Evolutionary conservation across 129 eudicot species (phyloP), one percentile per base, ranked within the genome.

Genomic region (Flaveria bidentis): DNA sequence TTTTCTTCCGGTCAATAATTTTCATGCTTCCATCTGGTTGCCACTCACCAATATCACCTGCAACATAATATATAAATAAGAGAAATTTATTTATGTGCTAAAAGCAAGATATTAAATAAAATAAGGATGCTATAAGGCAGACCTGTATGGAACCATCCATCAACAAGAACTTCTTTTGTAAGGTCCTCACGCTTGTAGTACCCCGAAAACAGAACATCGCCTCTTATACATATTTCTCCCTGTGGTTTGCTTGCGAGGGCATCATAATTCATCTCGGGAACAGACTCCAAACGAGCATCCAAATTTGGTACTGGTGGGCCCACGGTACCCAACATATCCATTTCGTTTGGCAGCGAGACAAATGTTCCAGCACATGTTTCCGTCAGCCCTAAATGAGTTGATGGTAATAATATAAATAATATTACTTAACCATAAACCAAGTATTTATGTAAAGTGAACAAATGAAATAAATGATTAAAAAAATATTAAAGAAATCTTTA

Each of bases 131-230:
- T 26, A 33, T 71, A 55, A 45, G 57, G 28, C 77, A 63, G 23
- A 91, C 94, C 97, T 84, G 97, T 91, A 78, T 91, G 97, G 79
- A 91, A 88, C 97, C 97, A 91, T 39, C 94, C 97, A 77, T 91
- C 94, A 64, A 86, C 64, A 46, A 91, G 1, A 26, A 91, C 97
- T 81, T 91, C 97, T 65, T 83, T 83, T 1, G 97, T 91, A 53
- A 91, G 94, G 82, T 91, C 97, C 69, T 88, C 91, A 8, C 97
- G 91, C 74, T 91, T 91, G 83, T 67, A 81, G 76, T 91, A 91
- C 55, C 97, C 97, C 15, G 97, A 84, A 79, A 91, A 91, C 45
- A 91, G 26, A 78, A 85, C 85, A 66, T 86, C 88, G 0, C 97
- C 97, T 69, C 86, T 73, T 14, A 91, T 45, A 71, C 97, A 91